Conservation (phyloP, 1,284 basidiomycete species). For the Austroboletus niveus region DNA sequence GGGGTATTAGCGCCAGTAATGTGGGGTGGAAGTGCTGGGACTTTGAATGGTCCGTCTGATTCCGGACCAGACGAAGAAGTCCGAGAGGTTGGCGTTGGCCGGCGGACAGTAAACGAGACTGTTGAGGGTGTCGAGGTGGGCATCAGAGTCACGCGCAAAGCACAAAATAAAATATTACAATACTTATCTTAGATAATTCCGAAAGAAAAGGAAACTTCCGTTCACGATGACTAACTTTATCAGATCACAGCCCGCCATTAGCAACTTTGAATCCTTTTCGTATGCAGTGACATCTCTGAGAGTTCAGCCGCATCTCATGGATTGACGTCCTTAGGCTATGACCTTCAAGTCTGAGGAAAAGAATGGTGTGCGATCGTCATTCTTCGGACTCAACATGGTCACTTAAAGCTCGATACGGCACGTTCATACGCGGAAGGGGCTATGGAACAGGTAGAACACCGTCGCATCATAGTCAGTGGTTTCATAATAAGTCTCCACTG, state of each 20-base stretch:
- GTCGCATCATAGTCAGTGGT: not conserved
- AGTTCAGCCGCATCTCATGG: not conserved
- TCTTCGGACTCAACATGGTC: conserved; percentile 37
- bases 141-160: not conserved
- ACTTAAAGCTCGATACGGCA: conserved; percentile 50
- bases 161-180: too few species aligned
- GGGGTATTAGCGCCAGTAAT: conserved; percentile 36
- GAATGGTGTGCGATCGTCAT: conserved; percentile 42
- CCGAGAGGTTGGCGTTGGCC: conserved; percentile 63
- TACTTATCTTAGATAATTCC: too few species aligned
- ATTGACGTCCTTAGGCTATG: conserved; percentile 42
- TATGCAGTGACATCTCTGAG: conserved; percentile 12
- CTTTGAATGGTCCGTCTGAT: conserved; percentile 55
- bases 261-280: conserved; percentile 27
- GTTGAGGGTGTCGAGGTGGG: conserved; percentile 36
- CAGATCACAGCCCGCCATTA: too few species aligned
- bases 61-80: conserved; percentile 58
- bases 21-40: conserved; percentile 57
- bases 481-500: not conserved
- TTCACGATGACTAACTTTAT: too few species aligned
- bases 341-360: conserved; percentile 45
- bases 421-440: conserved; percentile 50
- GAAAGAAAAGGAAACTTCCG: too few species aligned
- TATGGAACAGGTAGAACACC: conserved; percentile 43
- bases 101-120: conserved; percentile 73